phyloP scores from a whole-genome alignment of 2,329 filamentous ascomycete species.

The Colletotrichum tofieldiae region DNA sequence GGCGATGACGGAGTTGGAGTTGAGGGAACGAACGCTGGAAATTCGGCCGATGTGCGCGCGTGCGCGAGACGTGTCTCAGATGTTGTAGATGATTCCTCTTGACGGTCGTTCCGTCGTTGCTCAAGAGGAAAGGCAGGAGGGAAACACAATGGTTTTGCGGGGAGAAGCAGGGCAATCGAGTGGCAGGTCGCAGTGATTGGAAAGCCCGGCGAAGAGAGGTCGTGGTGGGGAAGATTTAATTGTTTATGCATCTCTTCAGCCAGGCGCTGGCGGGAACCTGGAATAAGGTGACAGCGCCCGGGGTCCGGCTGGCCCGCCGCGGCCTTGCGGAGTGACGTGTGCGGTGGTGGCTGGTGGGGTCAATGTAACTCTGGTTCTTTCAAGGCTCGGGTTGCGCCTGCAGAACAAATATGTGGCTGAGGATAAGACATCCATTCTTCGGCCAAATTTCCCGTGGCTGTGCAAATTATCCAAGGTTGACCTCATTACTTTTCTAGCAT shows the following conservation, averaged over 20 bases:
- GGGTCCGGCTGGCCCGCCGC: constrained; percentile 32
- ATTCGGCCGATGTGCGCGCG: constrained; percentile 18
- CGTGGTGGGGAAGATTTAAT: constrained; percentile 42
- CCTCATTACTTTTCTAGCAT: constrained; percentile 42
- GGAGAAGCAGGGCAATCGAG: constrained; percentile 20
- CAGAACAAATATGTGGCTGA: constrained; percentile 39
- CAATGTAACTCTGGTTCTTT: constrained; percentile 27
- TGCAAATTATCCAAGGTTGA: constrained; percentile 43
- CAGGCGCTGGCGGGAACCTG: constrained; percentile 34
- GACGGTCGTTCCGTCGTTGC: not conserved
- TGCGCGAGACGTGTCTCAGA: constrained; percentile 26
- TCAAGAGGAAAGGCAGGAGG: not conserved
- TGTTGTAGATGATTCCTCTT: constrained; percentile 14
- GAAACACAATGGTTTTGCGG: constrained; percentile 20
- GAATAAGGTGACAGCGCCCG: constrained; percentile 37
- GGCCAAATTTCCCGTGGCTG: constrained; percentile 37
- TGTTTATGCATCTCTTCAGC: constrained; percentile 39
- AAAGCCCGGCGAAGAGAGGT: constrained; percentile 28
- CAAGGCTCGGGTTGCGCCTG: constrained; percentile 1
- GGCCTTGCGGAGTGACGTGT: constrained; percentile 43
- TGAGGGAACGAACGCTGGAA: not conserved
- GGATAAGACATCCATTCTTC: constrained; percentile 14
- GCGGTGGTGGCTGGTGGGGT: constrained; percentile 43
- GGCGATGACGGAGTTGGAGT: constrained; percentile 38
- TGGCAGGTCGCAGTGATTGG: constrained; percentile 24